Base-by-base conservation (phyloP, 495 filamentous ascomycete genomes). In the Tuber melanosporum region DNA sequence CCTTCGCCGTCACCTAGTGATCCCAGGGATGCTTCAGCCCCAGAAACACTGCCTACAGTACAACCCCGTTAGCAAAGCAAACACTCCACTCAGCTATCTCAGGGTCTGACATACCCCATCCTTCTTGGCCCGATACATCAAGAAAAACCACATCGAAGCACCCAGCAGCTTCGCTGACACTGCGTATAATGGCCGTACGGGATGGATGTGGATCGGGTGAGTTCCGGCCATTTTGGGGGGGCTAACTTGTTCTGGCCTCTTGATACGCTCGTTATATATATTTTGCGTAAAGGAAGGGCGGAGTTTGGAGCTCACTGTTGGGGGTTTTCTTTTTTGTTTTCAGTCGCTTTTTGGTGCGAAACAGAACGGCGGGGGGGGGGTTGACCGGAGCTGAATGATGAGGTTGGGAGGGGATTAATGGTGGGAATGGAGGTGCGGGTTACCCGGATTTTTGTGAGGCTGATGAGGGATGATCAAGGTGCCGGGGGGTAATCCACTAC, bases 21-120 rank as follows among this genome's bases (percentile, higher is more conserved):
- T 99, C 95, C 96, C 96, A 99, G 73, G 95, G 96, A 84, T 98
- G 96, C 86, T 93, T 98, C 93, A 91, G 94, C 81, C 95, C 95
- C 76, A 99, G 81, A 74, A 99, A 86, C 46, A 90, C 95, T 20
- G 95, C 88, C 39, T 82, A 70, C 5, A 79, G 46, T 49, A 9
- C 15, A 88, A 66, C 36, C 86, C 87, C 87, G 79, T 74, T 32
- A 70, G 73, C 66, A 57, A 26, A 26, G 52, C 52, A 32, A 62
- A 32, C 26, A 62, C 22, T 62, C n/a, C 52, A 62, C n/a, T 73
- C 46, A 75, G 83, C 69, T 57, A 70, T 72, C 41, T 9, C 52
- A 62, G 22, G 52, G 52, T 62, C 52, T 26, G 26, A 62, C 74
- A 81, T 86, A 90, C 89, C 88, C 91, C 91, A 83, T 99, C 95